Evolutionary conservation across 31 red algal genomes (phyloP).

Genomic region (Porphyra umbilicalis): DNA sequence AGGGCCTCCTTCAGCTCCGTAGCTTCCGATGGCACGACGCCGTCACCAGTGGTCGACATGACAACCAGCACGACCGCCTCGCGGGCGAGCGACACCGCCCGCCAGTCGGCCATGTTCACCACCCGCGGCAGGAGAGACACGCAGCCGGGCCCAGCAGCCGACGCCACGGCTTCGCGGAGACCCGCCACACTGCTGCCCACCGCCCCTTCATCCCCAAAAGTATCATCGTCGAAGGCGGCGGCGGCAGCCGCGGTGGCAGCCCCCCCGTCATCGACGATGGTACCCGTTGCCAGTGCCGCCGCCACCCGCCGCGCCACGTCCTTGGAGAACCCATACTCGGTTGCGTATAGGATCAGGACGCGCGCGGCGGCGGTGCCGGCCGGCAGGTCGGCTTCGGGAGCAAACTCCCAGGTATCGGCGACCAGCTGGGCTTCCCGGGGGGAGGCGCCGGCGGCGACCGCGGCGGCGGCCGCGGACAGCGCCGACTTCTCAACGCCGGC

Average conservation of each 20-base stretch:
- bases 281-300: constrained; percentile 3
- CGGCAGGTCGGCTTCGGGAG: neutral
- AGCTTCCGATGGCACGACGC: constrained; percentile 76
- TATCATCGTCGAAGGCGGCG: neutral
- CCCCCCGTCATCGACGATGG: neutral
- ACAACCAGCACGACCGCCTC: constrained; percentile 55
- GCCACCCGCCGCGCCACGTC: constrained; percentile 64
- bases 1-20: constrained; percentile 52
- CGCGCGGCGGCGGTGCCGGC: neutral
- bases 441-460: neutral
- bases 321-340: constrained; percentile 90
- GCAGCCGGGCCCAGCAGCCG: neutral
- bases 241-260: neutral
- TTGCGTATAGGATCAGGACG: constrained; percentile 84
- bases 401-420: neutral
- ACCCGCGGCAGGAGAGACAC: constrained; percentile 31
- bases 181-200: constrained; percentile 15
- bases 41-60: constrained; percentile 88
- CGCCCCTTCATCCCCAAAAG: constrained; percentile 15
- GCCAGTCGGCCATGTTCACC: constrained; percentile 64
- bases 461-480: neutral
- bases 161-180: constrained; percentile 4
- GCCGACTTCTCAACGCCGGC: neutral
- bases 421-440: neutral
- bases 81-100: constrained; percentile 26